phyloP scores from a whole-genome alignment of 78 protist genomes.

The Paratrimastix pyriformis region DNA sequence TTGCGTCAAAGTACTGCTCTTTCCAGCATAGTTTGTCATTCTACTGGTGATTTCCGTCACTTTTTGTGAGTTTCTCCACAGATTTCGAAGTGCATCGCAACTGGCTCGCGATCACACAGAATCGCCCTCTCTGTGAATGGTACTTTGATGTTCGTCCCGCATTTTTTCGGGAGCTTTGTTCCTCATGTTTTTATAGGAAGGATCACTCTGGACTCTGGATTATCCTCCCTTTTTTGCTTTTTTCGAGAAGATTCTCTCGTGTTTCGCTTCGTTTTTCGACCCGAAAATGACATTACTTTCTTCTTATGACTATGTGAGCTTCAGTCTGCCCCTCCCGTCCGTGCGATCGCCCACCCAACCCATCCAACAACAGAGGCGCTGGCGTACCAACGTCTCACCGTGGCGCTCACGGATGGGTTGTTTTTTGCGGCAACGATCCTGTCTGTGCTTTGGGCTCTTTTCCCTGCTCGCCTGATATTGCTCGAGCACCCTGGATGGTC shows the following conservation, averaged over 20 bases:
- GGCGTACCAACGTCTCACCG: no score
- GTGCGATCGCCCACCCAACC: neutral
- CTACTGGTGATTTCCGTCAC: neutral
- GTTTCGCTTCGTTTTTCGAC: slow-evolving; percentile 49
- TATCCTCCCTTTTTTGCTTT: slow-evolving; percentile 95
- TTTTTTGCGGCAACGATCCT: neutral
- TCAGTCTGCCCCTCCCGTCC: neutral
- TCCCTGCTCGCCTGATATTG: slow-evolving; percentile 8
- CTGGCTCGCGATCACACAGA: slow-evolving; percentile 91
- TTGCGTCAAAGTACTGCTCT: slow-evolving; percentile 18
- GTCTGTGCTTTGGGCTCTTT: neutral
- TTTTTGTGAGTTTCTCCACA: slow-evolving; percentile 4
- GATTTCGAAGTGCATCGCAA: slow-evolving; percentile 91
- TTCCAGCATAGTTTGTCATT: neutral
- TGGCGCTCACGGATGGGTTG: no score
- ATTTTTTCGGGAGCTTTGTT: neutral
- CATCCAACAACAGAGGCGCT: no score
- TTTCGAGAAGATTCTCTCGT: slow-evolving; percentile 64
- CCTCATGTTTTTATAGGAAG: slow-evolving; percentile 18
- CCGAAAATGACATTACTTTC: no score
- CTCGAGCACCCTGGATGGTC: neutral
- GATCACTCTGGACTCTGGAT: slow-evolving; percentile 87
- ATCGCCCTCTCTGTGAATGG: slow-evolving; percentile 69
- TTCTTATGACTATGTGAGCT: no score
- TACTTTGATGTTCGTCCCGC: slow-evolving; percentile 47